phyloP scores from a whole-genome alignment of 1,284 basidiomycete genomes.

The Pseudozyma sp. region DNA sequence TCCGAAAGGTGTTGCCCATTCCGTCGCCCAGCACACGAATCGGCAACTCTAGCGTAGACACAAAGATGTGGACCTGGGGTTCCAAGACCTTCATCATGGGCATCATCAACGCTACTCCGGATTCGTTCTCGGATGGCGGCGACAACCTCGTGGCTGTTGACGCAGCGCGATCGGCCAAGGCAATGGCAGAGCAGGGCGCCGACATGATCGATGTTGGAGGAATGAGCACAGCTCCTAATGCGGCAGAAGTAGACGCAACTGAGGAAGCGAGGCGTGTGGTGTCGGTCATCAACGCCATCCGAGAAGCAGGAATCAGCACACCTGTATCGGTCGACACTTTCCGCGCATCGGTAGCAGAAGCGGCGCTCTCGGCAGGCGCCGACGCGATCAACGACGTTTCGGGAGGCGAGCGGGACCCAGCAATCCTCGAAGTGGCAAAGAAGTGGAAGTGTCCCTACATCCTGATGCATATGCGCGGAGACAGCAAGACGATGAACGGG shows the following conservation, averaged over 20 bases:
- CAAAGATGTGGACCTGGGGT: conserved; percentile 58
- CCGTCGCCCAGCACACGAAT: conserved; percentile 23
- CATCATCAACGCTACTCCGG: conserved; percentile 92
- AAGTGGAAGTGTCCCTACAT: conserved; percentile 73
- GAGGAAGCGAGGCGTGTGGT: conserved; percentile 79
- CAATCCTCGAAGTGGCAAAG: conserved; percentile 79
- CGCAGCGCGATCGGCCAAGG: conserved; percentile 36
- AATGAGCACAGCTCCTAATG: conserved; percentile 74
- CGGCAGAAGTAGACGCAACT: conserved; percentile 67
- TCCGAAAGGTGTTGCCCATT: conserved; percentile 53
- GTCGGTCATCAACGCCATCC: conserved; percentile 72
- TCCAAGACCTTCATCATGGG: conserved; percentile 83
- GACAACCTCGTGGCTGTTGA: conserved; percentile 70
- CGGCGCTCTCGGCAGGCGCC: conserved; percentile 83
- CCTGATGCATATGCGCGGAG: conserved; percentile 92
- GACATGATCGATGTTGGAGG: conserved; percentile 93
- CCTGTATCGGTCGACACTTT: conserved; percentile 94
- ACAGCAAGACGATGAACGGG: conserved; percentile 73
- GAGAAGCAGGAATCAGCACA: conserved; percentile 66
- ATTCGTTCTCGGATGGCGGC: conserved; percentile 94
- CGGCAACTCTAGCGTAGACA: conserved; percentile 13
- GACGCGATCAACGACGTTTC: conserved; percentile 95
- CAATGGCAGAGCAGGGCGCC: conserved; percentile 70
- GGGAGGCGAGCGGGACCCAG: conserved; percentile 74
- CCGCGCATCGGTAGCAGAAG: conserved; percentile 82